A percentile compares a stretch with the other conserved stretches of the same genome.
These are phyloP conservation scores for Argentina anserina DNA, from an alignment of 306 rosid genomes.

Conservation along the genomic window DNA sequence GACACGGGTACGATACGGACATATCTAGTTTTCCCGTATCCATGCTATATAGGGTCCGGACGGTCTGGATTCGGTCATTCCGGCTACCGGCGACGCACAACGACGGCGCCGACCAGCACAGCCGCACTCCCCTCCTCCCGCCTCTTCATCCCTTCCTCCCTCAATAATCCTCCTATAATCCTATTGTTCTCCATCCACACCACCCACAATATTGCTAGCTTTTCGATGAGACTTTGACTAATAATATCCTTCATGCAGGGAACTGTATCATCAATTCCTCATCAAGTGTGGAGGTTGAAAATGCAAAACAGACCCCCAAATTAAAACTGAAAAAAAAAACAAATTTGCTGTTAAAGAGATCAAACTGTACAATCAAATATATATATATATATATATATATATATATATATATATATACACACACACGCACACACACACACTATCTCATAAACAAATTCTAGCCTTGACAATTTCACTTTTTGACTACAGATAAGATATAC, in stretches of 20 bases:
- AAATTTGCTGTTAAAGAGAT: not conserved
- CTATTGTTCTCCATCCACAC: no score
- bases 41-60: no score
- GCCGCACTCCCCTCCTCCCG: no score
- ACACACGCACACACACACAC: not conserved
- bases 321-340: not conserved
- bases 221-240: not conserved
- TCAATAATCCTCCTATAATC: not conserved
- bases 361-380: not conserved
- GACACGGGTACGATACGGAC: no score
- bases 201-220: not conserved
- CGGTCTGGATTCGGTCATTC: no score
- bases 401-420: no score
- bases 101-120: no score
- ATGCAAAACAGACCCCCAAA: not conserved
- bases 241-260: not conserved
- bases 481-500: not conserved
- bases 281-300: not conserved
- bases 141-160: not conserved
- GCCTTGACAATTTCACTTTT: not conserved
- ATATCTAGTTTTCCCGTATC: no score
- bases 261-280: not conserved
- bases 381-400: no score
- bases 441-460: not conserved
- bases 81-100: no score